These are phyloP conservation scores for Talaromyces sp. DNA, from an alignment of 2,329 filamentous ascomycete genomes.

Conservation along the genomic window DNA sequence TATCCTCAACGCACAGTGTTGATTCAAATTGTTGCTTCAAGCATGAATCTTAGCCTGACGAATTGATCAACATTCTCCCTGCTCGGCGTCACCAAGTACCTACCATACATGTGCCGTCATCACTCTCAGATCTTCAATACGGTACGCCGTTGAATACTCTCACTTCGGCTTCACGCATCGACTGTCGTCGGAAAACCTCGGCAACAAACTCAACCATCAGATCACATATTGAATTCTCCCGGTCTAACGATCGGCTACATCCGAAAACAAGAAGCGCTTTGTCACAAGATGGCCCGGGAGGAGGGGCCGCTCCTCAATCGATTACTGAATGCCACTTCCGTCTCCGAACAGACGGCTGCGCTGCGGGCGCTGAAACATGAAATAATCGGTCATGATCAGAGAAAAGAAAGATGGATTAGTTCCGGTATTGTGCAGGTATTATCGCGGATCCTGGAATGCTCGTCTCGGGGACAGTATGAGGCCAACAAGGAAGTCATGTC, in stretches of 20 bases:
- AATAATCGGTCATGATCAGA: conserved; percentile 78
- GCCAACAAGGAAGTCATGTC: conserved; percentile 29
- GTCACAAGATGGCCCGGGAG: conserved; percentile 53
- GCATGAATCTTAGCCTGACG: too few species aligned
- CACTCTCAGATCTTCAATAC: neutral
- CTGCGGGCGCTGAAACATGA: conserved; percentile 81
- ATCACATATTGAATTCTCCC: too few species aligned
- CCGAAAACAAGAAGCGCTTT: neutral
- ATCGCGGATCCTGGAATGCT: conserved; percentile 40
- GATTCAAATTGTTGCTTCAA: too few species aligned
- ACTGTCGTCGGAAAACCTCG: neutral
- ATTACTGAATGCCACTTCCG: conserved; percentile 52
- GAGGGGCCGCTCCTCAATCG: conserved; percentile 55
- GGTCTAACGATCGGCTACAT: neutral
- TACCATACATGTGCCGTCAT: neutral
- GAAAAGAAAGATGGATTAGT: conserved; percentile 74
- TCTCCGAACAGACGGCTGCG: conserved; percentile 47
- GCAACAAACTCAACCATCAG: neutral
- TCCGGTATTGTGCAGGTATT: conserved; percentile 61
- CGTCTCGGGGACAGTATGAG: conserved; percentile 39
- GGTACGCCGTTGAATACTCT: neutral
- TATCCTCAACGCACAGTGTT: neutral
- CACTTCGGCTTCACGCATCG: neutral
- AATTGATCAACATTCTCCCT: neutral
- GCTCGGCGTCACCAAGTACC: neutral